Percentiles rank a stretch among this genome's conserved stretches.
Conservation (phyloP, 768 basidiomycete genomes). For the Psilocybe tampanensis region DNA sequence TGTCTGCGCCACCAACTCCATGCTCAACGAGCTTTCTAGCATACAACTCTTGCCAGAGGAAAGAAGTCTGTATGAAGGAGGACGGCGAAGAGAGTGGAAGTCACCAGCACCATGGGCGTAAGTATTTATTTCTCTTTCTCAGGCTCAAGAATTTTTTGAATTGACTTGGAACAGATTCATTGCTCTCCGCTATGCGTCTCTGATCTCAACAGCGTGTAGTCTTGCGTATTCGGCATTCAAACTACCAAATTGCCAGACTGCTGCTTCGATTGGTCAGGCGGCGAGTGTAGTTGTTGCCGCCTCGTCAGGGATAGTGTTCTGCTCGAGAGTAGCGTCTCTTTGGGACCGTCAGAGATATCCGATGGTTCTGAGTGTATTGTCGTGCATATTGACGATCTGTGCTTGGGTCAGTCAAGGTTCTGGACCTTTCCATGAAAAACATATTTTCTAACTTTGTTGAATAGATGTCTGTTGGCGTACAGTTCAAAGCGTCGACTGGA, state of each 20-base stretch:
- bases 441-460: background rate
- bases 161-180: conserved; percentile 26
- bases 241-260: conserved; percentile 30
- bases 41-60: conserved; percentile 31
- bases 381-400: conserved; percentile 29
- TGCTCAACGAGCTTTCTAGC: conserved; percentile 13
- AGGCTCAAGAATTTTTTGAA: background rate
- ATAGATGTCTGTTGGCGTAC: conserved; percentile 34
- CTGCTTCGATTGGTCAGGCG: conserved; percentile 29
- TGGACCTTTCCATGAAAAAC: background rate
- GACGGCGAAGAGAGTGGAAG: conserved; percentile 26
- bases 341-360: conserved; percentile 32
- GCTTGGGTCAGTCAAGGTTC: conserved; percentile 27
- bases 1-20: background rate
- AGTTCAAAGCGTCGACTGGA: conserved; percentile 26
- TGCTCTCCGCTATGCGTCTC: conserved; percentile 33
- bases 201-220: conserved; percentile 29
- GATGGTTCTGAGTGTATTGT: conserved; percentile 21
- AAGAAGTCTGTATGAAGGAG: conserved; percentile 25
- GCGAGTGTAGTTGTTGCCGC: conserved; percentile 30
- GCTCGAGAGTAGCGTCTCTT: conserved; percentile 33
- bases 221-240: conserved; percentile 30
- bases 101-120: conserved; percentile 32
- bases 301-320: conserved; percentile 34
- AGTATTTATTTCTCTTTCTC: conserved; percentile 7